These are phyloP conservation scores for Vinca minor DNA, from an alignment of 257 asterid genomes.

Conservation along the genomic window DNA sequence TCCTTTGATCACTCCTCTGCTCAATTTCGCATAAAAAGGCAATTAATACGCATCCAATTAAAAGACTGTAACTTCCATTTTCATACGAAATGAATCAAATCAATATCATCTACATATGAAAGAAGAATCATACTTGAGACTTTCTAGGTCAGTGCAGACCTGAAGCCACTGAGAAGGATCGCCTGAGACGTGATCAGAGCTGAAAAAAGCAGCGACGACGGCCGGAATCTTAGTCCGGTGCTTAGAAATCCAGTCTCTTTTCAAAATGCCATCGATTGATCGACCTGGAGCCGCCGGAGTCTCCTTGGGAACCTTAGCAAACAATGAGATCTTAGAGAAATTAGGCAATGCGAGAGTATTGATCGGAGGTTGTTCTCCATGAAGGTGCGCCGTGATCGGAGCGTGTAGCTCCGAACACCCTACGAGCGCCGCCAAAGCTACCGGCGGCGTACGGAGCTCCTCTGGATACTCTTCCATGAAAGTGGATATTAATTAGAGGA, in stretches of 20 bases:
- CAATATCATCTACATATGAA: too few relatives aligned
- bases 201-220: constrained; percentile 72
- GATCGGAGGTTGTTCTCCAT: constrained; percentile 75
- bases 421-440: constrained; percentile 56
- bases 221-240: constrained; percentile 91
- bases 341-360: constrained; percentile 90
- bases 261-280: constrained; percentile 50
- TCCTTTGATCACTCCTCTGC: constrained; percentile 63
- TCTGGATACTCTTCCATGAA: constrained; percentile 85
- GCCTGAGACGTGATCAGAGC: constrained; percentile 58
- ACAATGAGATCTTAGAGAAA: constrained; percentile 75
- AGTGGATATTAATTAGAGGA: background rate
- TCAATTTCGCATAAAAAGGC: constrained; percentile 12
- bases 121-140: constrained; percentile 52
- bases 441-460: constrained; percentile 93
- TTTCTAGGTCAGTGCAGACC: constrained; percentile 92
- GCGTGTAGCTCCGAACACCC: constrained; percentile 83
- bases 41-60: background rate
- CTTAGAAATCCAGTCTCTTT: constrained; percentile 79
- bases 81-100: background rate
- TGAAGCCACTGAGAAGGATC: constrained; percentile 97
- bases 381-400: constrained; percentile 68
- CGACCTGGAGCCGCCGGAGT: constrained; percentile 22
- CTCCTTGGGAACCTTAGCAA: constrained; percentile 50
- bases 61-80: background rate